Base-by-base conservation (phyloP, 2,329 filamentous ascomycete species). In the Xylaria sp. region DNA sequence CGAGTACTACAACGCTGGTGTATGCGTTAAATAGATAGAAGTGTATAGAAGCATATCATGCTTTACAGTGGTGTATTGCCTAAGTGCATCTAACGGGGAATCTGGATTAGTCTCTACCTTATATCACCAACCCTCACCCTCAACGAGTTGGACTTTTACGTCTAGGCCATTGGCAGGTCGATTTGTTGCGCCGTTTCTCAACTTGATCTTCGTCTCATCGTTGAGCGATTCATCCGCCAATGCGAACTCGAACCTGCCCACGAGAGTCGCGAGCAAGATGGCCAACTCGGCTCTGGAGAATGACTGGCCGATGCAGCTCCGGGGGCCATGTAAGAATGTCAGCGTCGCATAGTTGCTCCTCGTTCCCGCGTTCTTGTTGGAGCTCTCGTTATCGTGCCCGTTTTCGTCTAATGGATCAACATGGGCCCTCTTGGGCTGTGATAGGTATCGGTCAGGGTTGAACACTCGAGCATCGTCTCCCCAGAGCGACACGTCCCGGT, bases 301-400 rank as follows among this genome's bases (percentile, higher is more conserved):
- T 12, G 70, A 68, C 58, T 72, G 70, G 25, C 70, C 70, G 18
- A 72, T 72, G 36, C 70, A 72, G 49, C 70, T 72, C 54, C 70
- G 62, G 8, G 70, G 68, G 3, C 70, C 70, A 39, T 72, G 70
- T 57, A 69, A 61, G 56, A 72, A 72, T 4, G 70, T 72, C 63
- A 72, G 52, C 8, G 68, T 72, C 52, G 70, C 70, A 23, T 72
- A 72, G 31, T 72, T 72, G 28, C 70, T 72, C 62, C 71, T 63
- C n/a, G 43, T 31, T 10, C 66, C 68, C 28, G 13, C 12, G 13
- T 51, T 48, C 36, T 59, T 72, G 41, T 54, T 62, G 4, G 62
- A 18, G 13, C 33, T 49, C 13, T 64, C 67, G 12, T 33, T 62
- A 8, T 33, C 18, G 9, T 68, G 5, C 28, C n/a, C 62, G 23